Percentiles rank a stretch among this genome's conserved stretches.
phyloP scores from a whole-genome alignment of 106 monocot species.

The Allium cepa region DNA sequence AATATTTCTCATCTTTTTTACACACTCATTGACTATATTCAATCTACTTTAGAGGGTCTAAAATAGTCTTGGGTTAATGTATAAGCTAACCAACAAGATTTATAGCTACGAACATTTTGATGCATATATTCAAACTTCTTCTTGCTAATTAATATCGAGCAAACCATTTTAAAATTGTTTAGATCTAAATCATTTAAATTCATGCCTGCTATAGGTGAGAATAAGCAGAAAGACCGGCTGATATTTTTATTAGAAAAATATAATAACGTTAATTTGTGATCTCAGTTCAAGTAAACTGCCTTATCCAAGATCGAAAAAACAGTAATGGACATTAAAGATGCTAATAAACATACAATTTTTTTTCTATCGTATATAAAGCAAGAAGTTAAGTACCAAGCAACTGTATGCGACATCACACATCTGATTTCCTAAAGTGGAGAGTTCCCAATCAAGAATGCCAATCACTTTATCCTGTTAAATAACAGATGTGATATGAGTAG shows the following conservation, averaged over 20 bases:
- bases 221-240: background rate
- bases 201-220: background rate
- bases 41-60: too few species aligned
- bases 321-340: background rate
- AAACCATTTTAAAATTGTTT: too few species aligned
- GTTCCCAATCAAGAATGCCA: slow-evolving; percentile 98
- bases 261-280: too few species aligned
- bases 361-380: background rate
- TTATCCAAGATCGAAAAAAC: background rate
- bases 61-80: too few species aligned
- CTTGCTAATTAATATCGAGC: too few species aligned
- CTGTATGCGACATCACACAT: slow-evolving; percentile 99
- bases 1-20: too few species aligned
- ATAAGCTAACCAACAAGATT: too few species aligned
- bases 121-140: background rate
- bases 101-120: background rate
- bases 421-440: slow-evolving; percentile 95
- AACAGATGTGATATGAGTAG: too few species aligned
- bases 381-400: slow-evolving; percentile 55
- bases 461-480: slow-evolving; percentile 79
- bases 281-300: background rate
- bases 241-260: too few species aligned
- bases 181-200: too few species aligned
- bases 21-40: too few species aligned
- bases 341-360: background rate